Evolutionary conservation across 2,329 filamentous ascomycete genomes (phyloP), one percentile per base, ranked within the genome.

Genomic region (Epichloe brachyelytri): DNA sequence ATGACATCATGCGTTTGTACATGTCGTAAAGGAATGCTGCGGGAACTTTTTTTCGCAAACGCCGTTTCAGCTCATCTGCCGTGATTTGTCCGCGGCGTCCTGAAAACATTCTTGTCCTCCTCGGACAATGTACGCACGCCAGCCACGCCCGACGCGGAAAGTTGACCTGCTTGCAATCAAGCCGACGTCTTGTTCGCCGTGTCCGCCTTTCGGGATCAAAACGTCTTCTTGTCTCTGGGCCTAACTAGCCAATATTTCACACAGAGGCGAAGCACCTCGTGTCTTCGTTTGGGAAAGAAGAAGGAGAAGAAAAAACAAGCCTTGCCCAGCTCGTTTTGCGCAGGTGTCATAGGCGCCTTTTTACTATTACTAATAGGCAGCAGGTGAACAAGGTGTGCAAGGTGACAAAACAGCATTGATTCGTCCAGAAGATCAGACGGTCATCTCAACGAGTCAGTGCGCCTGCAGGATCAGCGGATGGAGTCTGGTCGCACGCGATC

Each of bases 81-180:
- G 26, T 26, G 26, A 26, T 8, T 3, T 6, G 26, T 26, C 2
- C 26, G 7, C 26, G 26, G 26, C 26, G 26, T 22, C 20, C 20
- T 22, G 19, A 20, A 22, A 22, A 22, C 20, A 22, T 5, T 22
- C 20, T 22, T 22, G 20, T 22, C 20, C 20, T 22, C 20, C 20
- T 22, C 20, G 20, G 22, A 22, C 22, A 22, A 5, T 22, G 20
- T 15, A 46, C 43, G 33, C 33, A 20, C 20, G 38, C 47, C 11
- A 53, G 38, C 47, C 11, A 53, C 37, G 36, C 43, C 43, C 47
- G 15, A 53, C 51, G 10, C 43, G 15, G 8, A 47, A 12, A 4
- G 51, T 22, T 50, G 14, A 38, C 43, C 38, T 43, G 45, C 37
- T 14, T 44, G 47, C 47, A 53, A 36, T 53, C 51, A 50, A 47